A percentile compares a stretch with the other conserved stretches of the same genome.
Conservation (phyloP, 495 filamentous ascomycete species). For the Hypoxylon intermedium region DNA sequence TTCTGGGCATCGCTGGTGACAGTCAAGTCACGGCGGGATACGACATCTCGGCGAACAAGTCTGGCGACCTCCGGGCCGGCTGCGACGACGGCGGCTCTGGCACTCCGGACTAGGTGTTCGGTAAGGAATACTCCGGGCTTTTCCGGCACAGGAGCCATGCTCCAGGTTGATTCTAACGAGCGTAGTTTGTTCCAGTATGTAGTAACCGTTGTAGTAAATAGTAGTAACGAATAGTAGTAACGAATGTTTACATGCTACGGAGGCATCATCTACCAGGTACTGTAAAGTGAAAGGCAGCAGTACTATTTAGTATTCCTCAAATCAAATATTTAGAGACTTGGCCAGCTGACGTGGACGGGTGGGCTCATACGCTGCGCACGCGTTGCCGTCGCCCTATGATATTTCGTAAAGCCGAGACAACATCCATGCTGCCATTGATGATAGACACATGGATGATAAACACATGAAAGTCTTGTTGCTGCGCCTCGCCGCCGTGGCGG, state of each 20-base stretch:
- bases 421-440: too few relatives aligned
- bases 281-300: constrained; percentile 3
- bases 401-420: too few relatives aligned
- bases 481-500: constrained; percentile 27
- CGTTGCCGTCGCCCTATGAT: constrained; percentile 5
- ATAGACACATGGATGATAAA: too few relatives aligned
- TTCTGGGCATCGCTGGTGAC: constrained; percentile 73
- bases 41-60: constrained; percentile 31
- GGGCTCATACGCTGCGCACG: constrained; percentile 18
- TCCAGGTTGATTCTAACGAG: constrained; percentile 9
- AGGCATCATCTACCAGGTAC: constrained; percentile 13
- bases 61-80: constrained; percentile 40
- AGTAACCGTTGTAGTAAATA: constrained; percentile 3
- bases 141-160: constrained; percentile 34
- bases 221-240: background rate
- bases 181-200: too few relatives aligned
- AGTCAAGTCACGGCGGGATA: constrained; percentile 60
- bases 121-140: constrained; percentile 23
- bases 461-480: constrained; percentile 14
- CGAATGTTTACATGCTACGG: constrained; percentile 3
- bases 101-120: constrained; percentile 29
- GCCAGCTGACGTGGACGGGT: constrained; percentile 36
- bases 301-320: constrained; percentile 4
- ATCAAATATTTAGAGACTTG: constrained; percentile 6
- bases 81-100: constrained; percentile 34